Percentiles rank a stretch among this genome's conserved stretches.
phyloP scores from a whole-genome alignment of 2,329 filamentous ascomycete genomes.

The Colletotrichum spaethianum region DNA sequence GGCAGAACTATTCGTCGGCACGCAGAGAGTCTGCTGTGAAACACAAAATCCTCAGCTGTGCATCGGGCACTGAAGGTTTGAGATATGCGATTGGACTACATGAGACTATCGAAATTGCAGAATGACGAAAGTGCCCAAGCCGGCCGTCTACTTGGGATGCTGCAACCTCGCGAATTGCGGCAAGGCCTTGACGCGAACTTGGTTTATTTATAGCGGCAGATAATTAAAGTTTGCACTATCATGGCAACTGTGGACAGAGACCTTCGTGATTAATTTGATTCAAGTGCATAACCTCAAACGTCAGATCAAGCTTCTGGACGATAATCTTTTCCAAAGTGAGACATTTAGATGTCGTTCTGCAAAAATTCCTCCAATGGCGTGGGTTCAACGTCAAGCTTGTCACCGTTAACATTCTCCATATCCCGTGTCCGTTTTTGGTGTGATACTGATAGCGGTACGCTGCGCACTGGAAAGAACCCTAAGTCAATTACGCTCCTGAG shows the following conservation, averaged over 20 bases:
- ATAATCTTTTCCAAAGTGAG: not conserved
- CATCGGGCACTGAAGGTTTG: not conserved
- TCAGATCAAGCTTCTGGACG: too few relatives aligned
- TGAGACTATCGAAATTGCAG: not conserved
- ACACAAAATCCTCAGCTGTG: too few relatives aligned
- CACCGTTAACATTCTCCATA: conserved; percentile 10
- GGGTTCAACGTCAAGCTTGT: conserved; percentile 17
- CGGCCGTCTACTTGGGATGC: not conserved
- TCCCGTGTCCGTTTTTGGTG: conserved; percentile 16
- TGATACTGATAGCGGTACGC: conserved; percentile 22
- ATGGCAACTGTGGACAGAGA: not conserved
- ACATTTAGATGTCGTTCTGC: not conserved
- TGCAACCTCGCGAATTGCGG: not conserved
- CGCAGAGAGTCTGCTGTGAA: not conserved
- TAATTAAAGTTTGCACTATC: not conserved
- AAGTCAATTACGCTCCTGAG: not conserved
- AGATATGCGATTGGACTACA: not conserved
- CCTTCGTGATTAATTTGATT: not conserved
- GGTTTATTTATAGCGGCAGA: not conserved
- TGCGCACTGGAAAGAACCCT: conserved; percentile 7
- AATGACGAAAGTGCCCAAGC: too few relatives aligned
- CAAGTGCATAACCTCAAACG: not conserved
- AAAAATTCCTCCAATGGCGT: conserved; percentile 21
- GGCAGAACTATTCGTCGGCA: not conserved
- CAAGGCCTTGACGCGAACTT: not conserved